Percentiles rank a stretch among this genome's conserved stretches.
These are phyloP conservation scores for Cyclostephanos tholiformis DNA, from an alignment of 108 stramenopile species.

Conservation along the genomic window DNA sequence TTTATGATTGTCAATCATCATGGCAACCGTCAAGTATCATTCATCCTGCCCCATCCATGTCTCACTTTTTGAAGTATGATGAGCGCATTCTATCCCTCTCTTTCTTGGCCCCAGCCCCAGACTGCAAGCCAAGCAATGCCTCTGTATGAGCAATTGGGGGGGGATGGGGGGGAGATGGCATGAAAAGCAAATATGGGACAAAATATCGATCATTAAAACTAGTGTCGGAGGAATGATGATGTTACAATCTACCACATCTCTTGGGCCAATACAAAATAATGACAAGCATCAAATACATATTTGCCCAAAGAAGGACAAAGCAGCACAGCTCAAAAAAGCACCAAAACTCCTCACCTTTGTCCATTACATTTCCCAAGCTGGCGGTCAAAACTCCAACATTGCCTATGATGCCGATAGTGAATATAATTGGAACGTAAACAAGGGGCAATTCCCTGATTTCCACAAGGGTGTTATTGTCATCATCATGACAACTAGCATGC, in stretches of 20 bases:
- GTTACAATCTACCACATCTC: too few relatives aligned
- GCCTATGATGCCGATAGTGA: conserved; percentile 72
- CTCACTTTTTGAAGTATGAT: conserved; percentile 81
- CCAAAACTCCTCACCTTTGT: conserved; percentile 67
- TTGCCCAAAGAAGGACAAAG: neutral
- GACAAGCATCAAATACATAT: neutral
- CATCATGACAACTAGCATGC: neutral
- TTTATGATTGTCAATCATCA: too few relatives aligned
- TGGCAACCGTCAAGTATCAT: too few relatives aligned
- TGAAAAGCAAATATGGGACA: neutral
- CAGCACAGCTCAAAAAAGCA: neutral
- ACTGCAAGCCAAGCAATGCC: conserved; percentile 72
- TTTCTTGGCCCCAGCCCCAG: conserved; percentile 83
- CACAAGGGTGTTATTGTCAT: conserved; percentile 29
- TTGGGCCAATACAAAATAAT: too few relatives aligned
- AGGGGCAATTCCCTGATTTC: conserved; percentile 65
- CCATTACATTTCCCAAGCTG: conserved; percentile 81
- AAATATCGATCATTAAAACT: too few relatives aligned
- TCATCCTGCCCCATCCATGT: too few relatives aligned
- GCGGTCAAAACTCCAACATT: conserved; percentile 78
- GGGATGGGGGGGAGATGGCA: neutral
- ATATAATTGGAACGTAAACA: conserved; percentile 70
- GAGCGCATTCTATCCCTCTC: conserved; percentile 86
- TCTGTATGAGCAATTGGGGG: conserved; percentile 37
- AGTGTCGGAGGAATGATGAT: neutral